Evolutionary conservation across 805 yeast genomes (phyloP), one percentile per base, ranked within the genome.

Genomic region (Jamesozyma jinghongensis): DNA sequence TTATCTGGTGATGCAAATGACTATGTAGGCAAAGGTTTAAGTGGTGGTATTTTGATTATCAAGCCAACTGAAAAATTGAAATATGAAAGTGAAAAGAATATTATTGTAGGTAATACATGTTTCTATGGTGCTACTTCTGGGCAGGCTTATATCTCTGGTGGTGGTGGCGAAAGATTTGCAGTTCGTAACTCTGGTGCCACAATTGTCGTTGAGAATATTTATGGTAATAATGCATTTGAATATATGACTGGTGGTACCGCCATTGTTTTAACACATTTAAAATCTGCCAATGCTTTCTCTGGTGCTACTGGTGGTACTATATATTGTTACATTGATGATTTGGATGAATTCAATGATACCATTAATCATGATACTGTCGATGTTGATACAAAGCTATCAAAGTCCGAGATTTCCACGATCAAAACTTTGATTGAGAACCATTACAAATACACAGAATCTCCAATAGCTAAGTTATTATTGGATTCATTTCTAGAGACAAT

Each of bases 301-400:
- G 98, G 98, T 71, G 92, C 92, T 83, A 88, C 97, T 54, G 98
- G 98, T 67, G 98, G 98, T 77, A 90, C 92, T 63, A 94, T 96
- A 13, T 90, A 90, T 59, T 97, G 94, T 45, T 73, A 90, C 54
- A 95, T 88, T 55, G 84, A 90, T 71, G 97, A 92, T 38, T 61
- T 59, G 47, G 95, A 88, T 60, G 96, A 87, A 60, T 88, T 90
- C 57, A 70, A 71, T 46, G 77, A 78, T 47, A 81, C 81, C 65
- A 86, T 85, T 51, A 90, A 90, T 67, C 59, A 65, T 33, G 90
- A 81, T 51, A 79, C 85, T 51, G 90, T 92, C 50, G 96, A 83
- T 54, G 73, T 92, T 43, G 71, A 82, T 35, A 70, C 72, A 37
- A 73, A 90, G 38, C 71, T 77, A 39, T 97, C 90, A 51, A 94